Evolutionary conservation across 2,329 filamentous ascomycete species (phyloP).

Genomic region (Fusarium sp.): DNA sequence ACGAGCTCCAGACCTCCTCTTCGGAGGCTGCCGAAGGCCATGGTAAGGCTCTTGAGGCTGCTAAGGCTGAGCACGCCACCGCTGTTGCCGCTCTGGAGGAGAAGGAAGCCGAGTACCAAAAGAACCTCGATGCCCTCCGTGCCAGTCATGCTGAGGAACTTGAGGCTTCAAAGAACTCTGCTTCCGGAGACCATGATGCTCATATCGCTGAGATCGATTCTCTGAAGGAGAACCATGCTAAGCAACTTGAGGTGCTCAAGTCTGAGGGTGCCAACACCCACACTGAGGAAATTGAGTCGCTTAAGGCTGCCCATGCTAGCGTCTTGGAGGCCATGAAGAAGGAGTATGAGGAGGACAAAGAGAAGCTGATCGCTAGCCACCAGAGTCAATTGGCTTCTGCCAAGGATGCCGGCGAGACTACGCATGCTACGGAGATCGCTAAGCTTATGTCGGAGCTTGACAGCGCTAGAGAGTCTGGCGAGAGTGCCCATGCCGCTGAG

Average conservation of each 20-base stretch:
- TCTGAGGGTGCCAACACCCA: constrained; percentile 55
- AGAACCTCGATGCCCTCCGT: constrained; percentile 65
- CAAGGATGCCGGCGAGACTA: constrained; percentile 47
- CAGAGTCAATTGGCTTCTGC: constrained; percentile 47
- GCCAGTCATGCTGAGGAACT: constrained; percentile 69
- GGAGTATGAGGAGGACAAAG: constrained; percentile 54
- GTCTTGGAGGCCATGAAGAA: constrained; percentile 57
- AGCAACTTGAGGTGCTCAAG: constrained; percentile 60
- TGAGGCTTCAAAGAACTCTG: constrained; percentile 65
- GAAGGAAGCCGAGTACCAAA: constrained; percentile 64
- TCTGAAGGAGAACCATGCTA: constrained; percentile 66
- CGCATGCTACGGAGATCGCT: constrained; percentile 47
- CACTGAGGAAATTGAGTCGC: constrained; percentile 54
- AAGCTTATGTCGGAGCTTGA: constrained; percentile 47
- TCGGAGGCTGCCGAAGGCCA: constrained; percentile 54
- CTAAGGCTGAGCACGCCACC: constrained; percentile 57
- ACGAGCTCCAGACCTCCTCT: constrained; percentile 57
- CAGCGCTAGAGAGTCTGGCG: constrained; percentile 47
- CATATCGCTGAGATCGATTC: constrained; percentile 63
- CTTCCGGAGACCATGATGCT: constrained; percentile 61
- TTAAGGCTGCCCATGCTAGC: constrained; percentile 59
- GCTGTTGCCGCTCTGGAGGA: constrained; percentile 60
- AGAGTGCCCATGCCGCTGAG: constrained; percentile 49
- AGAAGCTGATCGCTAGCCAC: constrained; percentile 48
- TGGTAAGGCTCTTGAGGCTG: constrained; percentile 55